A percentile compares a stretch with the other conserved stretches of the same genome.
These are phyloP conservation scores for Tuber magnatum DNA, from an alignment of 495 filamentous ascomycete species.

Conservation along the genomic window DNA sequence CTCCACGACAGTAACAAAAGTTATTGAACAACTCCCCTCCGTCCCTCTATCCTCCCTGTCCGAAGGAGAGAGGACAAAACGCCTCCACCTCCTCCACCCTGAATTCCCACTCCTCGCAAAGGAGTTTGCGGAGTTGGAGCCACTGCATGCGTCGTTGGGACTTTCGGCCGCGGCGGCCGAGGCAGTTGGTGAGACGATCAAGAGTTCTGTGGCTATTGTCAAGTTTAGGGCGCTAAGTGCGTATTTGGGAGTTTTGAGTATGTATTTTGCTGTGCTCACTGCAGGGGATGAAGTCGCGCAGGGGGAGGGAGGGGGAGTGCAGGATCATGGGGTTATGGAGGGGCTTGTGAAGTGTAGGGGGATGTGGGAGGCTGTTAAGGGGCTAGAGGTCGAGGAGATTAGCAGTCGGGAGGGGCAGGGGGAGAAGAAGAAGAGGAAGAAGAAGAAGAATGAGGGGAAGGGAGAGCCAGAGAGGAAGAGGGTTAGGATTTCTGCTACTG, in stretches of 20 bases:
- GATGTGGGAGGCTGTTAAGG: constrained; percentile 70
- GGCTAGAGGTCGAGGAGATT: constrained; percentile 45
- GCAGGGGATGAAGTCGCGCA: constrained; percentile 52
- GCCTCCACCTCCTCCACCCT: constrained; percentile 74
- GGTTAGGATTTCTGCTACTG: constrained; percentile 44
- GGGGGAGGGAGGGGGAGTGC: constrained; percentile 53
- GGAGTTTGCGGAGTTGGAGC: constrained; percentile 68
- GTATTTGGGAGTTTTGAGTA: constrained; percentile 75
- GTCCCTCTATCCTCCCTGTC: constrained; percentile 74
- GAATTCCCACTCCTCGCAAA: constrained; percentile 81
- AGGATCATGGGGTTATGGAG: constrained; percentile 83
- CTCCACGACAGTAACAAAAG: constrained; percentile 44
- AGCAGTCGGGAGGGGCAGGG: constrained; percentile 34
- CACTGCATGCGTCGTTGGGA: constrained; percentile 52
- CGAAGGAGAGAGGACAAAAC: constrained; percentile 63
- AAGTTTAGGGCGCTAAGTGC: constrained; percentile 70
- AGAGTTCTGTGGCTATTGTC: constrained; percentile 52
- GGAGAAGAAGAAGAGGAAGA: constrained; percentile 40
- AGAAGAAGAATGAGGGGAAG: constrained; percentile 43
- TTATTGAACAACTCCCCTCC: constrained; percentile 74
- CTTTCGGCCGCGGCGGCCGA: constrained; percentile 53
- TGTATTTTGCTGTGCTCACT: constrained; percentile 88
- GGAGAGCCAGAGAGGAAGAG: constrained; percentile 38
- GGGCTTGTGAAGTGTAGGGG: constrained; percentile 70
- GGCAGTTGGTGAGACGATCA: constrained; percentile 42